phyloP scores from a whole-genome alignment of 1,284 basidiomycete species.

The Heliocybe sulcata region DNA sequence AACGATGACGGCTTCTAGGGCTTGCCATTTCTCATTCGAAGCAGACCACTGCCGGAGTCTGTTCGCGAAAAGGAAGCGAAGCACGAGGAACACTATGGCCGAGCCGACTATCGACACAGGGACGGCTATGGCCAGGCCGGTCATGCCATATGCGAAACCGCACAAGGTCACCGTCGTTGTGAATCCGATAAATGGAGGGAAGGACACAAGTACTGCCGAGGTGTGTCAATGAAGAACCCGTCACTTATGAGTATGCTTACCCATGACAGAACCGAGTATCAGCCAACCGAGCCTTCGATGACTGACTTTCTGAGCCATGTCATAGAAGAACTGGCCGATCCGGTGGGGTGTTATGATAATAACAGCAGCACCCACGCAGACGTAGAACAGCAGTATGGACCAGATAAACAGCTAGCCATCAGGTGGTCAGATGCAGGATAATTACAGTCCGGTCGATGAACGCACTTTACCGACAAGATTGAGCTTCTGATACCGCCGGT shows the following conservation, averaged over 20 bases:
- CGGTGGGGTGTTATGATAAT: conserved; percentile 51
- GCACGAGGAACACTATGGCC: conserved; percentile 50
- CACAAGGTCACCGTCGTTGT: conserved; percentile 59
- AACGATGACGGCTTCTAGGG: conserved; percentile 71
- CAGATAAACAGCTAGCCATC: conserved; percentile 30
- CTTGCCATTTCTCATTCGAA: conserved; percentile 66
- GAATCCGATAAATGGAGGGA: conserved; percentile 77
- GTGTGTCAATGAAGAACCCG: conserved; percentile 1
- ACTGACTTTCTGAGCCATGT: conserved; percentile 56
- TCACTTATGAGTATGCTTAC: conserved; percentile 28
- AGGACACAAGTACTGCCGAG: conserved; percentile 51
- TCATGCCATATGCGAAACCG: conserved; percentile 79
- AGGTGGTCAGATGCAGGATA: conserved; percentile 2
- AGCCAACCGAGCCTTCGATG: conserved; percentile 57
- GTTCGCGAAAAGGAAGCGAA: conserved; percentile 53
- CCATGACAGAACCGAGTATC: conserved; percentile 40
- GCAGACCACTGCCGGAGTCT: conserved; percentile 50
- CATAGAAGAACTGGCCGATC: conserved; percentile 67
- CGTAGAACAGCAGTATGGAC: conserved; percentile 36
- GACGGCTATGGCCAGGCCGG: conserved; percentile 61
- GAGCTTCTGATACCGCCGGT: conserved; percentile 37
- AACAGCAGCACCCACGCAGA: conserved; percentile 34
- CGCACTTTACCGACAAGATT: conserved; percentile 43
- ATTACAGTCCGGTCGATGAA: not conserved
- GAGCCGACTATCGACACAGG: conserved; percentile 62